Base-by-base conservation (phyloP, 1,284 basidiomycete genomes). In the Sanguinoderma infundibulare region DNA sequence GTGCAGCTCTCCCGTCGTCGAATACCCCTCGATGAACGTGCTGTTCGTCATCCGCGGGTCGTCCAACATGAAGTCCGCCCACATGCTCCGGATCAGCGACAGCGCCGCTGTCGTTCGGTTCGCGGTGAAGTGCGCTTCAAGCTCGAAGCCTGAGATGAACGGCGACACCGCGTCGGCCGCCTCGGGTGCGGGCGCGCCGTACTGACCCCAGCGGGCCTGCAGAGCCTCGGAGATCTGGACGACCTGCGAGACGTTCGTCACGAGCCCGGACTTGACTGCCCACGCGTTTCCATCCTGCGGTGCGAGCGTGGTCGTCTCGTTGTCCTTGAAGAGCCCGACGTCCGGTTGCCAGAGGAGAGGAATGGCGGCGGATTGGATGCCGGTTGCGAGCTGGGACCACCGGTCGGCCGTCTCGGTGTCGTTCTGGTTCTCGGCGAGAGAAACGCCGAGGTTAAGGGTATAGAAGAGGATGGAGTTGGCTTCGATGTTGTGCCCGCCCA, bases 41-140 rank as follows among this genome's bases (percentile, higher is more conserved):
- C 64, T 66, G 59, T 66, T 66, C 57, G 64, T 66, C 64, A 66
- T 66, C 28, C 64, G 64, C 55, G 64, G 61, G 55, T 66, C 64
- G 57, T 63, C 64, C 28, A 66, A 61, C 64, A 66, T 66, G 52
- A 66, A 66, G 59, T 66, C 64, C 51, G 57, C 64, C 64, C 64
- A 66, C 64, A 66, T 66, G 20, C 40, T 35, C 17, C 64, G 64
- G 17, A 66, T 36, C 47, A 66, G 64, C 55, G 56, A 32, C 36
- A 66, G 64, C 64, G 64, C 64, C 0, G 61, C 49, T 20, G 17
- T 36, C n/a, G 64, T 61, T 51, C 61, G 61, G 54, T 63, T 61
- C 61, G 61, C 64, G 39, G 40, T 24, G 55, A 66, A 63, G 57
- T 66, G 64, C 57, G 61, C 44, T 35, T 66, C 64, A 42, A 66